These are phyloP conservation scores for Phaeosphaeria sp. DNA, from an alignment of 2,329 filamentous ascomycete genomes.

Conservation along the genomic window DNA sequence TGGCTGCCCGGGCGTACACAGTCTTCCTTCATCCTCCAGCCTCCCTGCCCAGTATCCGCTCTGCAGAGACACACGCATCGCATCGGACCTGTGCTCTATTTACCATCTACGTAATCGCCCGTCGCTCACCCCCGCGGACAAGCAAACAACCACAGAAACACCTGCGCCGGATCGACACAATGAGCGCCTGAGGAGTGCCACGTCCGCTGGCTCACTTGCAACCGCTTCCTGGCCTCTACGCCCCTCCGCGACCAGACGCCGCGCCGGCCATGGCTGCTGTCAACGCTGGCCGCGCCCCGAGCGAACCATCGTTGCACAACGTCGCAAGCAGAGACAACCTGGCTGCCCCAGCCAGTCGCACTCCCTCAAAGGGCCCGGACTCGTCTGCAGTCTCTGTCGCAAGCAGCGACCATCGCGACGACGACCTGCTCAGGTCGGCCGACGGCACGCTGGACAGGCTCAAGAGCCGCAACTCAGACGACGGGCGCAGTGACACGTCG, in stretches of 20 bases:
- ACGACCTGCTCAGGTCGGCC: conserved; percentile 37
- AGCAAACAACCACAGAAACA: conserved; percentile 7
- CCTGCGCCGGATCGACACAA: conserved; percentile 7
- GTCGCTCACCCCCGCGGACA: conserved; percentile 5
- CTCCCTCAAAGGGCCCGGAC: conserved; percentile 33
- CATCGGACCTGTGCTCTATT: too few species aligned
- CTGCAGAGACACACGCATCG: neutral
- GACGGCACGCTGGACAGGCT: conserved; percentile 51
- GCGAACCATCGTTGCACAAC: conserved; percentile 25
- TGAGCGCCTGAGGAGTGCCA: neutral
- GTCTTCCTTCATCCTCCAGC: neutral
- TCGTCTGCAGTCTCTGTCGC: conserved; percentile 41
- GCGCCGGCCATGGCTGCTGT: conserved; percentile 26
- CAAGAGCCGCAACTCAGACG: conserved; percentile 50
- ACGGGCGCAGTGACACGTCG: conserved; percentile 48
- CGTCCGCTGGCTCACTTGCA: neutral
- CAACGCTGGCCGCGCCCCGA: conserved; percentile 30
- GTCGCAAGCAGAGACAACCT: conserved; percentile 28
- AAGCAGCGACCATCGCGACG: conserved; percentile 37
- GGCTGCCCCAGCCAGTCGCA: conserved; percentile 26
- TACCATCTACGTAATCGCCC: conserved; percentile 22
- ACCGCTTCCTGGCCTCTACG: neutral
- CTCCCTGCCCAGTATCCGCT: neutral
- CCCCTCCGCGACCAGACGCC: neutral
- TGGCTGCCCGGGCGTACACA: neutral